These are phyloP conservation scores for Endogone sp. DNA, from an alignment of 192 early-diverging fungal genomes.

Conservation along the genomic window DNA sequence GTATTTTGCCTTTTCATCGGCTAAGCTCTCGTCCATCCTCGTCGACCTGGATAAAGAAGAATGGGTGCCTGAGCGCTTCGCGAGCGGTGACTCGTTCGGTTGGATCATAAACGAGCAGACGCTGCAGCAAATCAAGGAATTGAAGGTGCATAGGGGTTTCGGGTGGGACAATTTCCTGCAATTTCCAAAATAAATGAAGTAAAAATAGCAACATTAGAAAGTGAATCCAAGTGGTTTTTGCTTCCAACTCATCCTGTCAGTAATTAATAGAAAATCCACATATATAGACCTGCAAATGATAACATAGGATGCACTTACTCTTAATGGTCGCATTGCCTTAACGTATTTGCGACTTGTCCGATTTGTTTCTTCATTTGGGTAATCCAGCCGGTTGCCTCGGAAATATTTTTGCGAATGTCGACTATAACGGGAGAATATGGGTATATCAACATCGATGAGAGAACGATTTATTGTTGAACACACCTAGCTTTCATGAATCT, in stretches of 20 bases:
- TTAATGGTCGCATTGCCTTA: constrained; percentile 47
- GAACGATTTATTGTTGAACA: too few relatives aligned
- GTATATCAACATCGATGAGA: background rate
- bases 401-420: constrained; percentile 50
- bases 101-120: too few relatives aligned
- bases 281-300: too few relatives aligned
- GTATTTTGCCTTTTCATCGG: too few relatives aligned
- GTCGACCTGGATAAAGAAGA: constrained; percentile 63
- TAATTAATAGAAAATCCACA: too few relatives aligned
- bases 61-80: constrained; percentile 81
- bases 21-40: constrained; percentile 28
- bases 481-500: too few relatives aligned
- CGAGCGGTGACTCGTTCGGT: too few relatives aligned
- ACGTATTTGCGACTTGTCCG: constrained; percentile 58
- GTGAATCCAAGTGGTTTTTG: constrained; percentile 1
- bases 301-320: too few relatives aligned
- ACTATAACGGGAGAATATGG: constrained; percentile 16
- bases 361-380: constrained; percentile 52
- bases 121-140: too few relatives aligned
- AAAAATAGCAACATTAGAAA: background rate
- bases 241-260: background rate
- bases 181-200: constrained; percentile 28
- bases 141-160: constrained; percentile 55
- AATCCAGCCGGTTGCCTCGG: constrained; percentile 39
- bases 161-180: constrained; percentile 40